These are phyloP conservation scores for Macrolepiota dolichaula DNA, from an alignment of 768 basidiomycete species.

Conservation along the genomic window DNA sequence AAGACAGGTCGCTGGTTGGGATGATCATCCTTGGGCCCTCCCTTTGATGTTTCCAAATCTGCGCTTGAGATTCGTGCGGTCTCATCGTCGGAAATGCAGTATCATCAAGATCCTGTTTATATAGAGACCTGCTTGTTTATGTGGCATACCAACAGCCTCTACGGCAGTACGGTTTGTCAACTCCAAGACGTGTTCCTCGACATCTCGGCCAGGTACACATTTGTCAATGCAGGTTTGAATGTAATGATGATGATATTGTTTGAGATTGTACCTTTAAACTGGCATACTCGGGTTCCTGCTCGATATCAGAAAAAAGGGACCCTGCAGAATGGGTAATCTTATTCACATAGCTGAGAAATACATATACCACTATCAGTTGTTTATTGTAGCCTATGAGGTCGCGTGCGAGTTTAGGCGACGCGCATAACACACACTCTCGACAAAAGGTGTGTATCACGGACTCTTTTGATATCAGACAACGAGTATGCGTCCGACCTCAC, in stretches of 20 bases:
- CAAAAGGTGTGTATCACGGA: not conserved
- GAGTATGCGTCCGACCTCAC: not conserved
- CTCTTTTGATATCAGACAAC: not conserved
- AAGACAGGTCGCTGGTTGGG: not conserved
- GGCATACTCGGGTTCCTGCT: not conserved
- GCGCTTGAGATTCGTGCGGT: not conserved
- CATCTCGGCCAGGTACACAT: slow-evolving; percentile 6
- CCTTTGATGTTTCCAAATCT: slow-evolving; percentile 4
- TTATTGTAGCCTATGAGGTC: not conserved
- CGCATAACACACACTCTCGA: too few species aligned
- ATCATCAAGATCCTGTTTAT: not conserved
- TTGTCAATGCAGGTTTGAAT: not conserved
- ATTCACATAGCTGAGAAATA: not conserved
- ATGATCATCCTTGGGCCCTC: not conserved
- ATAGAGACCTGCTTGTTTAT: not conserved
- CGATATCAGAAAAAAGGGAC: not conserved
- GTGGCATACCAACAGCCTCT: not conserved
- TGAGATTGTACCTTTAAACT: not conserved
- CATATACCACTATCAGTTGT: too few species aligned
- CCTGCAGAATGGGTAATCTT: not conserved
- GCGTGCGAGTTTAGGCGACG: slow-evolving; percentile 8
- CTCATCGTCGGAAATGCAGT: not conserved
- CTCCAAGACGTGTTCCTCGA: not conserved
- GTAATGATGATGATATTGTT: not conserved
- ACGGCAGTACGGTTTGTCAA: not conserved